These are phyloP conservation scores for Aspergillus wentii DNA, from an alignment of 495 filamentous ascomycete species.

Conservation along the genomic window DNA sequence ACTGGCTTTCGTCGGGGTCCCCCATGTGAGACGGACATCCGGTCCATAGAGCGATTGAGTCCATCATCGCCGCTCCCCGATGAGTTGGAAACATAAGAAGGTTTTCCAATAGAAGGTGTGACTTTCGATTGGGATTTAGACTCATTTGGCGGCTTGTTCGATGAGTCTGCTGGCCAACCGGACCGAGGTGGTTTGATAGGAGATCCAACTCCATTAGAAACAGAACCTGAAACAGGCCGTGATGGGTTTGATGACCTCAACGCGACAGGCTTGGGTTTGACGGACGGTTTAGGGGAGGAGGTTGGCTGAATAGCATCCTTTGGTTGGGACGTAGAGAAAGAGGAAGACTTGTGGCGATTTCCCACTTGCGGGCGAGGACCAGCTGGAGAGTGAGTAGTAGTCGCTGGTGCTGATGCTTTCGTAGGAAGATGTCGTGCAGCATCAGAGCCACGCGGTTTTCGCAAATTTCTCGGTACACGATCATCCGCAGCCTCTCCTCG, in stretches of 20 bases:
- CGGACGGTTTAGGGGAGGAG: slow-evolving; percentile 26
- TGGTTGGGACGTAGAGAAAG: slow-evolving; percentile 17
- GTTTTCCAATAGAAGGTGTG: slow-evolving; percentile 5
- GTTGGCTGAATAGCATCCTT: slow-evolving; percentile 14
- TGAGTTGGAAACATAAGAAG: slow-evolving; percentile 20
- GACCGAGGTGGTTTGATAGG: slow-evolving; percentile 21
- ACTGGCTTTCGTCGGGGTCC: slow-evolving; percentile 19
- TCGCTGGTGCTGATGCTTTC: slow-evolving; percentile 9
- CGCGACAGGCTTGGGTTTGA: slow-evolving; percentile 32
- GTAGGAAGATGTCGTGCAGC: slow-evolving; percentile 6
- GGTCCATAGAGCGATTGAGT: slow-evolving; percentile 19
- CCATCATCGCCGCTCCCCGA: slow-evolving; percentile 24
- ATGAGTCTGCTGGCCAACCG: slow-evolving; percentile 8
- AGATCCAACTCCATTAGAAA: too few species aligned
- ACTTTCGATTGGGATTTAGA: slow-evolving; percentile 18
- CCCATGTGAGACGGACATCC: slow-evolving; percentile 19
- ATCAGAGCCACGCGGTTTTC: slow-evolving; percentile 20
- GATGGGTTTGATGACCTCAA: slow-evolving; percentile 27
- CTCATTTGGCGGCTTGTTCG: slow-evolving; percentile 17
- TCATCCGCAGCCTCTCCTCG: slow-evolving; percentile 4
- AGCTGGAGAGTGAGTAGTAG: slow-evolving; percentile 2
- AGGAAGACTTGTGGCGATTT: slow-evolving; percentile 6
- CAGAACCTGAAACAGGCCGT: too few species aligned
- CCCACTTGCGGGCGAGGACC: slow-evolving; percentile 3
- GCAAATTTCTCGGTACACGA: slow-evolving; percentile 17